Percentiles rank a stretch among this genome's conserved stretches.
Evolutionary conservation across 2,329 filamentous ascomycete species (phyloP).

Genomic region (Leptographium lundbergii): DNA sequence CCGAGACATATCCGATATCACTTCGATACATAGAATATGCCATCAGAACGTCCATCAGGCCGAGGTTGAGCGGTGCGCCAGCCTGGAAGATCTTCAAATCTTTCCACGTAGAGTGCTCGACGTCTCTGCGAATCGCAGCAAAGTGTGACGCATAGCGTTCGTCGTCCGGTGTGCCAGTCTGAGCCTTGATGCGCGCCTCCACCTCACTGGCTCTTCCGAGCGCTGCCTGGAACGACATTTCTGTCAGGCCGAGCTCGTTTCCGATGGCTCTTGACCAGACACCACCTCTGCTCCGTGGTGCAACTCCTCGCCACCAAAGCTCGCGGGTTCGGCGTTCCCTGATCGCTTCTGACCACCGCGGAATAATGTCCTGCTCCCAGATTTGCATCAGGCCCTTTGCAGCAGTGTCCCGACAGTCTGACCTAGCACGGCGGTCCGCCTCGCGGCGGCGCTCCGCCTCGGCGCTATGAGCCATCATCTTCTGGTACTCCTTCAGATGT

Average conservation of each 20-base stretch:
- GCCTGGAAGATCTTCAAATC: conserved; percentile 62
- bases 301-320: conserved; percentile 72
- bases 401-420: conserved; percentile 39
- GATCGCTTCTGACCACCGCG: conserved; percentile 62
- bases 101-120: conserved; percentile 50
- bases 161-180: conserved; percentile 40
- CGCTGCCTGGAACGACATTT: conserved; percentile 57
- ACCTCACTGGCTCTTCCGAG: conserved; percentile 52
- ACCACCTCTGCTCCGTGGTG: conserved; percentile 53
- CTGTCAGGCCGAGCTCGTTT: conserved; percentile 57
- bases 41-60: conserved; percentile 58
- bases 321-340: conserved; percentile 57
- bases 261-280: conserved; percentile 63
- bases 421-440: conserved; percentile 35
- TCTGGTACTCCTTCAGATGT: conserved; percentile 75
- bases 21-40: conserved; percentile 74
- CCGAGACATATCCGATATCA: conserved; percentile 65
- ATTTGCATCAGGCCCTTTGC: conserved; percentile 44
- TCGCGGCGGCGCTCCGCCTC: conserved; percentile 49
- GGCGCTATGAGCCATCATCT: conserved; percentile 58
- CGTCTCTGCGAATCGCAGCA: conserved; percentile 50
- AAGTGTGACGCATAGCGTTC: conserved; percentile 47
- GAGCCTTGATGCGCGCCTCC: conserved; percentile 40
- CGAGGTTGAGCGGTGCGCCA: conserved; percentile 52
- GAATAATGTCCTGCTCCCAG: conserved; percentile 67